A percentile compares a stretch with the other conserved stretches of the same genome.
phyloP scores from a whole-genome alignment of 345 rosid species.

The Kernera saxatilis region DNA sequence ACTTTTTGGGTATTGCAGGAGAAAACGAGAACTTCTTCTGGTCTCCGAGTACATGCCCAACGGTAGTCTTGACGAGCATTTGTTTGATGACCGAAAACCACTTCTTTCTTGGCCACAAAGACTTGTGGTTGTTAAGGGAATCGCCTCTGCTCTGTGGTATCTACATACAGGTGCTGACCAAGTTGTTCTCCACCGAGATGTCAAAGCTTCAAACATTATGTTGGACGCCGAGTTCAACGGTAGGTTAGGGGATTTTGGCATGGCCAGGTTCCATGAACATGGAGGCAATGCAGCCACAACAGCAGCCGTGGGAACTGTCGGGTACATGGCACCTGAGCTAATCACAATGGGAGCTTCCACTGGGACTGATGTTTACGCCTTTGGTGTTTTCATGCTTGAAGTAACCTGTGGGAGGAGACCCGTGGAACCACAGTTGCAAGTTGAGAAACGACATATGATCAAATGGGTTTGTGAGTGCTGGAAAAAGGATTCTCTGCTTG shows the following conservation, averaged over 20 bases:
- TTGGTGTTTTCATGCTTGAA: slow-evolving; percentile 49
- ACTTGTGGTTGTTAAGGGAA: slow-evolving; percentile 34
- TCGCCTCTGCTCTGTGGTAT: slow-evolving; percentile 44
- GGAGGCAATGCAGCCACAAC: slow-evolving; percentile 70
- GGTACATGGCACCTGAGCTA: slow-evolving; percentile 50
- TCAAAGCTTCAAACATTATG: slow-evolving; percentile 48
- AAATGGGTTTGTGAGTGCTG: slow-evolving; percentile 39
- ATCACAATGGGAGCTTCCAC: slow-evolving; percentile 41
- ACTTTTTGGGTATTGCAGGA: slow-evolving; percentile 50
- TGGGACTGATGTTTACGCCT: slow-evolving; percentile 42
- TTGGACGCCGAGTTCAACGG: slow-evolving; percentile 65
- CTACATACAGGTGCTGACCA: slow-evolving; percentile 51
- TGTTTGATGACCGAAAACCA: slow-evolving; percentile 25
- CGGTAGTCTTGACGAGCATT: slow-evolving; percentile 50
- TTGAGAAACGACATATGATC: slow-evolving; percentile 32
- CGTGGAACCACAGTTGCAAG: slow-evolving; percentile 41
- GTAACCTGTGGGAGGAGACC: slow-evolving; percentile 63
- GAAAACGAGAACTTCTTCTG: slow-evolving; percentile 43
- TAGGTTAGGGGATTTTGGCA: slow-evolving; percentile 85
- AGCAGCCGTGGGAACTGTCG: slow-evolving; percentile 80
- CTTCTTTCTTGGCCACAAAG: slow-evolving; percentile 42
- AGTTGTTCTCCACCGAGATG: slow-evolving; percentile 50
- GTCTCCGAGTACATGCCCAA: slow-evolving; percentile 55
- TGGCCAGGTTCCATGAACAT: slow-evolving; percentile 77
- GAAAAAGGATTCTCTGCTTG: slow-evolving; percentile 33